Evolutionary conservation across 345 rosid genomes (phyloP).

Genomic region (Eucalyptus curtisii): DNA sequence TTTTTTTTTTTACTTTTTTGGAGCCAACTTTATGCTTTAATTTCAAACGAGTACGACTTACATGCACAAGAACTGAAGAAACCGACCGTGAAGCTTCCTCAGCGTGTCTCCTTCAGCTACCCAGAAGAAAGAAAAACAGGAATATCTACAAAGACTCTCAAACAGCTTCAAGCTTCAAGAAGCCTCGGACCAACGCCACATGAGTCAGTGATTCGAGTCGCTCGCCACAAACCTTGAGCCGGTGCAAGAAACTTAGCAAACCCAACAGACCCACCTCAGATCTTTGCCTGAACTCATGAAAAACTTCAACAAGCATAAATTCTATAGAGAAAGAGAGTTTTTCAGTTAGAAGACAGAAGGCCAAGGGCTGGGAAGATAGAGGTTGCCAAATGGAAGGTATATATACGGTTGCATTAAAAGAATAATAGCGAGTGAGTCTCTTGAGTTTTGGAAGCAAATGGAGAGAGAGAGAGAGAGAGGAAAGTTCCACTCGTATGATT

Average conservation of each 20-base stretch:
- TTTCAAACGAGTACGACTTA: background rate
- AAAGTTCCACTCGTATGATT: background rate
- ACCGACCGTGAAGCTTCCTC: background rate
- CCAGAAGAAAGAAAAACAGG: background rate
- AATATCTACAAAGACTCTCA: background rate
- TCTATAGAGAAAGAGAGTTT: background rate
- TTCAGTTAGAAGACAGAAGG: background rate
- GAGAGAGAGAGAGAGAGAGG: background rate
- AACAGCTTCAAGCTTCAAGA: background rate
- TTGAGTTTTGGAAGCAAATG: background rate
- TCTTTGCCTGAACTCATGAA: background rate
- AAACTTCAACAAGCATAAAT: background rate
- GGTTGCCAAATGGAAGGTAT: background rate
- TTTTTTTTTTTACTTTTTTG: background rate
- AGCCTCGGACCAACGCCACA: background rate
- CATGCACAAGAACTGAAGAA: background rate
- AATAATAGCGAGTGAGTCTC: background rate
- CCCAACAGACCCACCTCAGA: background rate
- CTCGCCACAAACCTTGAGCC: background rate
- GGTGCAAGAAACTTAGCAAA: background rate
- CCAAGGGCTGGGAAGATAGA: background rate
- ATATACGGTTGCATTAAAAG: background rate
- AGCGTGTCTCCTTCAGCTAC: background rate
- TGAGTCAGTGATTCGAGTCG: background rate
- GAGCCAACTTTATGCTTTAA: background rate